Base-by-base conservation (phyloP, 2,329 filamentous ascomycete species). In the Alternaria triticina region DNA sequence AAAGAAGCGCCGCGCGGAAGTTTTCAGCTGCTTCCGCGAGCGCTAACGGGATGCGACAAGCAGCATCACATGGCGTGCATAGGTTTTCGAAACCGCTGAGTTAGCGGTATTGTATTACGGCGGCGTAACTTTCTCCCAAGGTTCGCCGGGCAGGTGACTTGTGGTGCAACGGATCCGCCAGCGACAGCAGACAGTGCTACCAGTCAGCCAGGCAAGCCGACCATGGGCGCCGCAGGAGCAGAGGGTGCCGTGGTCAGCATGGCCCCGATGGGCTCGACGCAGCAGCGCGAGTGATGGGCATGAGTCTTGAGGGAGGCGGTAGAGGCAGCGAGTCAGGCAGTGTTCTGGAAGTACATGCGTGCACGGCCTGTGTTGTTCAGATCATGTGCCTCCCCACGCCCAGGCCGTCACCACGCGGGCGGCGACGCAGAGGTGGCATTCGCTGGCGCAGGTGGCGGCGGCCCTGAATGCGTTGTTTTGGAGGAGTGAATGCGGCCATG, bases 361-460 rank as follows among this genome's bases (percentile, higher is more conserved):
- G 71, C 73, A 75, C 71, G 64, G 67, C 59, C 67, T 59, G 54
- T 52, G 54, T 55, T 52, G 61, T 64, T 58, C 47, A 58, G 57
- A 74, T 76, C 75, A 76, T 75, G 74, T 76, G 74, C 74, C 68
- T 65, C 71, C 71, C 75, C 74, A 76, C 73, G 74, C 75, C 71
- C 62, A 75, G 74, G 52, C 74, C 59, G 46, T 57, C 64, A 58
- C 64, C 69, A 69, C 67, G 69, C 67, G 70, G 66, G 70, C 69
- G 61, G 17, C 61, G 66, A 66, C 54, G 69, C 64, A 70, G 69
- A 67, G 61, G 64, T 62, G 40, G 22, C 56, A 45, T 57, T 44
- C 22, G 57, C 59, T 43, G 59, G 58, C 50, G 50, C 51, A 46
- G 63, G 58, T 51, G 63, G 62, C 51, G 28, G 47, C 25, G 51